A percentile compares a stretch with the other conserved stretches of the same genome.
Conservation (phyloP, 768 basidiomycete species). For the Psilocybe tampanensis region DNA sequence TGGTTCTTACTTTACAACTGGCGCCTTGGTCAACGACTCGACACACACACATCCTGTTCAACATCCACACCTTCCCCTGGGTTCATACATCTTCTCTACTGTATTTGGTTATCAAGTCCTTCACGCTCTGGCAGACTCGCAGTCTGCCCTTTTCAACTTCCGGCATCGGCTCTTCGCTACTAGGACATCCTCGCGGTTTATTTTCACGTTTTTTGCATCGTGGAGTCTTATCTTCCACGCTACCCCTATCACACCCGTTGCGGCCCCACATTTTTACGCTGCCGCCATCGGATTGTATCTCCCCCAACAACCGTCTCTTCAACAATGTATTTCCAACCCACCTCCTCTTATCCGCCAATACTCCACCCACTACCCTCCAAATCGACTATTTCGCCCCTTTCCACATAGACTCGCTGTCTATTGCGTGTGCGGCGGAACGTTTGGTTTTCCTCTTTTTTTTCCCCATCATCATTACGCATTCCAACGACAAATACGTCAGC, state of each 20-base stretch:
- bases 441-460: no score
- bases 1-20: not conserved
- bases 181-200: conserved; percentile 14
- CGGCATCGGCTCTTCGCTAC: conserved; percentile 12
- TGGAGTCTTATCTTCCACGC: not conserved
- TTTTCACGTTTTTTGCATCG: not conserved
- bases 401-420: no score
- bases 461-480: no score
- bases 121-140: not conserved
- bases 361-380: no score
- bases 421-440: no score
- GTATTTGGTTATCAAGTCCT: conserved; percentile 12
- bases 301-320: not conserved
- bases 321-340: no score
- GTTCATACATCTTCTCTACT: not conserved
- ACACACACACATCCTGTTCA: not conserved
- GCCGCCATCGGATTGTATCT: conserved; percentile 1
- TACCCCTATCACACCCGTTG: not conserved
- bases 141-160: not conserved
- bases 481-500: not conserved
- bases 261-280: conserved; percentile 1
- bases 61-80: not conserved
- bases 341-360: no score
- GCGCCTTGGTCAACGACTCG: not conserved
- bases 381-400: no score